phyloP scores from a whole-genome alignment of 1,284 basidiomycete species.

The Xerocomus amazonicus region DNA sequence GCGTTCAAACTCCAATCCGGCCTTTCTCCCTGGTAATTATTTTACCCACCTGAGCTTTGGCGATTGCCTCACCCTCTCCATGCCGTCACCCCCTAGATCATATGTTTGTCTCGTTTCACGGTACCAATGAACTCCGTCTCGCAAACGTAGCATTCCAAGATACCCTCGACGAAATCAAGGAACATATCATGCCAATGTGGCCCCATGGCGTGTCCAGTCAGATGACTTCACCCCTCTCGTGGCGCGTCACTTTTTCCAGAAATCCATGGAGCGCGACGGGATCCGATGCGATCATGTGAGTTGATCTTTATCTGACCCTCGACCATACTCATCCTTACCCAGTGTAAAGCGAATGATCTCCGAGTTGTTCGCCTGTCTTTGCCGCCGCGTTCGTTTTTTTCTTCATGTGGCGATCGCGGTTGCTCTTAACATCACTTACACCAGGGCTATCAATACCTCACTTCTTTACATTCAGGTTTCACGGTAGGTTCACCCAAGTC shows the following conservation, averaged over 20 bases:
- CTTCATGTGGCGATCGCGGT: neutral
- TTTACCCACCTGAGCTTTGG: slow-evolving; percentile 6
- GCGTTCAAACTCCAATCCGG: slow-evolving; percentile 33
- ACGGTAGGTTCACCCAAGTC: slow-evolving; percentile 38
- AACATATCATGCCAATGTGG: slow-evolving; percentile 45
- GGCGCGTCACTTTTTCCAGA: slow-evolving; percentile 41
- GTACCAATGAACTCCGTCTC: slow-evolving; percentile 39
- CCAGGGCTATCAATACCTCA: slow-evolving; percentile 52
- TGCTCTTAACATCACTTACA: slow-evolving; percentile 12
- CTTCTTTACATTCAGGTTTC: slow-evolving; percentile 55
- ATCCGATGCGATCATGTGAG: slow-evolving; percentile 42
- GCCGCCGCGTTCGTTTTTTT: slow-evolving; percentile 33
- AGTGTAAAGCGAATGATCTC: slow-evolving; percentile 45
- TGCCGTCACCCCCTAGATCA: slow-evolving; percentile 40
- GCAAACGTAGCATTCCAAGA: slow-evolving; percentile 38
- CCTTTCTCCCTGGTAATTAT: slow-evolving; percentile 32
- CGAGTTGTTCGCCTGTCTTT: slow-evolving; percentile 40
- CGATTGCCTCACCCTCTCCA: slow-evolving; percentile 13
- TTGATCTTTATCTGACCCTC: neutral
- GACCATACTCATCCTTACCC: slow-evolving; percentile 7
- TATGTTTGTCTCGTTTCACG: slow-evolving; percentile 54
- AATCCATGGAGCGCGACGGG: slow-evolving; percentile 45
- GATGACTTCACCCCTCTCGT: slow-evolving; percentile 31
- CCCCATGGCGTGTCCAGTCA: slow-evolving; percentile 40
- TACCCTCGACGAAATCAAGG: slow-evolving; percentile 39